These are phyloP conservation scores for Cicer pinnatifidum DNA, from an alignment of 306 rosid genomes.

Conservation along the genomic window DNA sequence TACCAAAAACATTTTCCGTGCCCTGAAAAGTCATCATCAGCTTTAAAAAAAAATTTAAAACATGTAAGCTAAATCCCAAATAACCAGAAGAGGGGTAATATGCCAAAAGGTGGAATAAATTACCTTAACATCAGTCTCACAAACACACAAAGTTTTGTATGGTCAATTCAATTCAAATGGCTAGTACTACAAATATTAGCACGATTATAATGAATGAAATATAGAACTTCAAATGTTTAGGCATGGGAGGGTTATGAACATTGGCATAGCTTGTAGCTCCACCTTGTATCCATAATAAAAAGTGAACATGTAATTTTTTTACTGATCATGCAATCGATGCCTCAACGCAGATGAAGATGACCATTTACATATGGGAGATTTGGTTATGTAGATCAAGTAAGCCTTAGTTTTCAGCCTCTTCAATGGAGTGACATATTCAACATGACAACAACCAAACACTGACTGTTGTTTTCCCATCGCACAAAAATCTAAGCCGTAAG, in stretches of 20 bases:
- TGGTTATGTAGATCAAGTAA: conserved; percentile 16
- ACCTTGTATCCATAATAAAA: conserved; percentile 18
- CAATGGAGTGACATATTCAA: conserved; percentile 29
- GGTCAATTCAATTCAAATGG: conserved; percentile 9
- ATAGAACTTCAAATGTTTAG: conserved; percentile 10
- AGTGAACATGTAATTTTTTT: conserved; percentile 10
- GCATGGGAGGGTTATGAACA: conserved; percentile 16
- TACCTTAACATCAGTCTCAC: conserved; percentile 1
- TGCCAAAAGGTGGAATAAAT: conserved; percentile 5
- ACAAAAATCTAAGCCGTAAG: conserved; percentile 9
- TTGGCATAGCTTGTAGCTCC: conserved; percentile 15
- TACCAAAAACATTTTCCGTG: not conserved
- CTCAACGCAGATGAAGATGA: conserved; percentile 27
- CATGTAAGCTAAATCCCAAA: conserved; percentile 30
- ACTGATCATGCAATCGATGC: conserved; percentile 20
- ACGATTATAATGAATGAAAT: conserved; percentile 19
- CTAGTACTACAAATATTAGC: not conserved
- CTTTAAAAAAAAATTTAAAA: not conserved
- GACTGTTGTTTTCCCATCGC: not conserved
- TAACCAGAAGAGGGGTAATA: conserved; percentile 21
- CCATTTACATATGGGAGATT: conserved; percentile 17
- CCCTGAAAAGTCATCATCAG: conserved; percentile 12
- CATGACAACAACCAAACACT: conserved; percentile 17
- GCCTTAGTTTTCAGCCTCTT: conserved; percentile 15
- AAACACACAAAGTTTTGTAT: not conserved